These are phyloP conservation scores for Yamadazyma olivae DNA, from an alignment of 805 yeast genomes.

Conservation along the genomic window DNA sequence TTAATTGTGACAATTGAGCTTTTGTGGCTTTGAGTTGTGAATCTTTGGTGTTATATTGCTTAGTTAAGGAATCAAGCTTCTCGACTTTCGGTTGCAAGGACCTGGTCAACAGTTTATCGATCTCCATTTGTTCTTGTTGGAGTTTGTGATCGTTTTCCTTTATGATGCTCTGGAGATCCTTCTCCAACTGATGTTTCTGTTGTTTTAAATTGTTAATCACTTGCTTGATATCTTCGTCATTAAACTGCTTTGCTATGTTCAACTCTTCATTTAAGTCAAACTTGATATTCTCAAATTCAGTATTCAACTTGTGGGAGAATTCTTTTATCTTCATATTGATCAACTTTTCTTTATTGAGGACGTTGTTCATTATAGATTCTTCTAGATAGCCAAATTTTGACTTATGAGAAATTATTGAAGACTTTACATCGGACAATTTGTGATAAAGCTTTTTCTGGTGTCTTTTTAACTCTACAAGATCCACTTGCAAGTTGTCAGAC, in stretches of 20 bases:
- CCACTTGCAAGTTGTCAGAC: constrained; percentile 18
- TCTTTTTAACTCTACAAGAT: constrained; percentile 17
- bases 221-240: constrained; percentile 17
- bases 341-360: constrained; percentile 25
- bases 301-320: constrained; percentile 20
- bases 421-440: constrained; percentile 11
- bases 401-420: constrained; percentile 6
- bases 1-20: neutral
- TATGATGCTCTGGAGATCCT: neutral
- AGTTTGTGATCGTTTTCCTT: constrained; percentile 14
- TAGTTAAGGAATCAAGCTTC: constrained; percentile 14
- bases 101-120: constrained; percentile 24
- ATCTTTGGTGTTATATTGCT: constrained; percentile 1
- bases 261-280: constrained; percentile 35
- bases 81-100: constrained; percentile 21
- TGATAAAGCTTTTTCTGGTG: constrained; percentile 9
- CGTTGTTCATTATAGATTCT: constrained; percentile 25
- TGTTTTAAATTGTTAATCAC: constrained; percentile 13
- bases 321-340: constrained; percentile 28
- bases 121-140: constrained; percentile 18
- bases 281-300: constrained; percentile 27
- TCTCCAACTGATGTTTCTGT: constrained; percentile 5
- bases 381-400: constrained; percentile 22
- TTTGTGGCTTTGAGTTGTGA: neutral
- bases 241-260: constrained; percentile 19